phyloP scores from a whole-genome alignment of 768 basidiomycete species.

The Collybia sp. region DNA sequence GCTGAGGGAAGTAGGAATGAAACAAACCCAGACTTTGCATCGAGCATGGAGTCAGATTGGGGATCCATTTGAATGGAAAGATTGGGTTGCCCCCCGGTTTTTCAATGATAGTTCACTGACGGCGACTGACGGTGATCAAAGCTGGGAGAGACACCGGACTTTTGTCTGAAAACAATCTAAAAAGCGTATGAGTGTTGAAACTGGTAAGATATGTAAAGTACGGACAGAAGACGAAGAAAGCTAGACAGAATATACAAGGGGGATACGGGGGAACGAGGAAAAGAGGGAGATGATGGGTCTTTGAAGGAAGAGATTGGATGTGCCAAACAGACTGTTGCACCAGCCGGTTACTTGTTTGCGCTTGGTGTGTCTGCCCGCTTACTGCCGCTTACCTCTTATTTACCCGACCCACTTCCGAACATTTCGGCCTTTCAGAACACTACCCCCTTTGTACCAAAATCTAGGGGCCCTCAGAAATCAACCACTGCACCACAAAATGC shows the following conservation, averaged over 20 bases:
- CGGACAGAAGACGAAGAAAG: constrained; percentile 3
- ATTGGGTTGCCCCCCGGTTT: constrained; percentile 17
- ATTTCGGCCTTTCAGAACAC: constrained; percentile 9
- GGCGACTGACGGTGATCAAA: constrained; percentile 38
- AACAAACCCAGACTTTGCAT: constrained; percentile 28
- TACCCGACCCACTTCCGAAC: constrained; percentile 15
- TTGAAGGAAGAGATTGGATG: constrained; percentile 7
- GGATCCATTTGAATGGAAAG: constrained; percentile 26
- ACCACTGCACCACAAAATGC: too few species aligned
- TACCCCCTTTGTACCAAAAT: background rate
- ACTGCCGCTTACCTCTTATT: constrained; percentile 22
- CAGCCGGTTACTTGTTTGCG: constrained; percentile 29
- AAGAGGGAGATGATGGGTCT: constrained; percentile 9
- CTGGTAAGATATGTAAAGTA: constrained; percentile 1
- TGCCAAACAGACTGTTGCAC: constrained; percentile 1
- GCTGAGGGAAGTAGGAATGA: constrained; percentile 2
- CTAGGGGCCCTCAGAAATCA: too few species aligned
- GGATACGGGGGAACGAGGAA: constrained; percentile 11
- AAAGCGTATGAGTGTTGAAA: constrained; percentile 5
- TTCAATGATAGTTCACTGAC: constrained; percentile 22
- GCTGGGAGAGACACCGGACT: constrained; percentile 13
- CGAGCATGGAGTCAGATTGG: constrained; percentile 26
- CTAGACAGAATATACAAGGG: constrained; percentile 3
- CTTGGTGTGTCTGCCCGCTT: constrained; percentile 18
- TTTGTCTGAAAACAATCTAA: background rate